Evolutionary conservation across 1,284 basidiomycete genomes (phyloP), one percentile per base, ranked within the genome.

Genomic region (Pseudozyma flocculosa): DNA sequence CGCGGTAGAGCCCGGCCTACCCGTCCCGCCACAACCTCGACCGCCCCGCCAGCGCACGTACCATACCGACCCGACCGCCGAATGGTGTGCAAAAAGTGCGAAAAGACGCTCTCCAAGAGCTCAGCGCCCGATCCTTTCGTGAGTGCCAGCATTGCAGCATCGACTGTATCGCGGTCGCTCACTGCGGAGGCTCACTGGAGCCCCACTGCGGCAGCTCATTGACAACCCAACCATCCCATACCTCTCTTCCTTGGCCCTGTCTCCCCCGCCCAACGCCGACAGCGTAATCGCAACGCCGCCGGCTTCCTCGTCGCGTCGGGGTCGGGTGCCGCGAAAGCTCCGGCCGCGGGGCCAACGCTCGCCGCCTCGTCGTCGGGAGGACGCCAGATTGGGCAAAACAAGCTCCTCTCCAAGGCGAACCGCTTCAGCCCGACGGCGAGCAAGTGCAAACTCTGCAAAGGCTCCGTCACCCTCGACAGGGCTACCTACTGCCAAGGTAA

Each of bases 371-470:
- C 41, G 1, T 43, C 39, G 11, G 46, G 44, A 32, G 50, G 42
- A 15, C 24, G 57, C 21, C 44, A 55, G 40, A 48, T 65, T 7
- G 59, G 62, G 34, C 48, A 64, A 23, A 65, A 70, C 55, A 70
- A 70, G 50, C 51, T 62, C 11, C 45, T 69, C 2, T 41, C 41
- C 38, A 40, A 43, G 19, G 45, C 53, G 24, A 50, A 50, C 24
- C 45, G 66, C 4, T 69, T 50, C 53, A 59, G 51, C 34, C 63
- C 66, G 18, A 41, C 63, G 21, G 63, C 40, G 8, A 34, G 39
- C 41, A 50, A 66, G 43, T 70, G 68, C 63, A 69, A 60, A 37
- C 38, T 69, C 14, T 70, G 68, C 50, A 61, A 63, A 26, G 43
- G 45, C n/a, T 54, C 36, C 10, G 64, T 68, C 7, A 42, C 45